Evolutionary conservation across 805 yeast species (phyloP), one percentile per base, ranked within the genome.

Genomic region (Lipomyces chichibuensis): DNA sequence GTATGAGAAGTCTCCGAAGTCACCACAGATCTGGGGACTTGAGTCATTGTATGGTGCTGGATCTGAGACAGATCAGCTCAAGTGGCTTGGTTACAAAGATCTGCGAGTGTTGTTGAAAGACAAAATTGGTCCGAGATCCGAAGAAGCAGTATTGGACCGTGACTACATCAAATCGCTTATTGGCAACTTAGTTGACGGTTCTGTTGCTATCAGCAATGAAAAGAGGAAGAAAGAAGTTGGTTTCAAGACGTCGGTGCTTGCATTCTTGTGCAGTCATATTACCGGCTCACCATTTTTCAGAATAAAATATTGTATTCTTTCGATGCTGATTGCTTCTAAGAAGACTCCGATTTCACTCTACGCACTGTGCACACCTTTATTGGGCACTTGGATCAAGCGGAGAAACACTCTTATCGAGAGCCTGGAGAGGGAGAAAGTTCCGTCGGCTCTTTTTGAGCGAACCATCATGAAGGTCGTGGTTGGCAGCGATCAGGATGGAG

Each of bases 181-280:
- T 1, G 51, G 55, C 33, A 52, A 57, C 3, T 60, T 70, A 20
- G 54, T 73, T n/a, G 74, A 71, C 14, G 60, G 74, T 14, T 75
- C 77, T 56, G 77, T 75, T 49, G 67, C 72, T 43, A 64, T 70
- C 20, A 75, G 75, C 43, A 73, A 71, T 23, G 74, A 68, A 43
- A 69, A 57, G 33, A 68, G 60, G 63, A 64, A 59, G 60, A 65
- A 70, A 43, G 71, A 71, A 32, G 9, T 32, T 4, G 57, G 53
- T 14, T 27, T 59, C 29, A 72, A 70, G 60, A 83, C 84, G 65
- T 78, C 88, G 5, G 81, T 84, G 57, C 76, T 88, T 63, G 84
- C 92, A 0, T 90, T 88, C 71, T 81, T 91, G 73, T 85, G 89
- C 23, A 86, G 88, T 64, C 95, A 92, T 76, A 89, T 91, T 74